Conservation (phyloP, 345 rosid genomes). For the Cardamine occulta region DNA sequence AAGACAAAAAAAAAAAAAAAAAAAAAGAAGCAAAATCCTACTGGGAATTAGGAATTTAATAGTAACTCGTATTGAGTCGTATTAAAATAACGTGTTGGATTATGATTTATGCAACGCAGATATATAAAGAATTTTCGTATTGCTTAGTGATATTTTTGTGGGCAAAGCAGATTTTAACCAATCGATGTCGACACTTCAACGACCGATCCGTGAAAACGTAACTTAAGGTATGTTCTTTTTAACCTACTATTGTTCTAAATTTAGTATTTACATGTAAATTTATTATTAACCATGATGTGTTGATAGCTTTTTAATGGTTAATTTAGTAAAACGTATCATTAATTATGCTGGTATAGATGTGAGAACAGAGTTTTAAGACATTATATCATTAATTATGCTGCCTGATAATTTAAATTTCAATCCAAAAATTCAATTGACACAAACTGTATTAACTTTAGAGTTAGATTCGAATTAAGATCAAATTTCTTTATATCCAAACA, state of each 20-base stretch:
- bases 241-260: background rate
- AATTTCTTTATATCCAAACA: background rate
- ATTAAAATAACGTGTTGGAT: background rate
- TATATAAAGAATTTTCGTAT: constrained; percentile 3
- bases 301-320: background rate
- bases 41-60: constrained; percentile 10
- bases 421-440: background rate
- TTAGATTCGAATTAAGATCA: background rate
- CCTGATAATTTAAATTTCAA: background rate
- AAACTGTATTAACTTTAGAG: background rate
- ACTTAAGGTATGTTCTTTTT: background rate
- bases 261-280: background rate
- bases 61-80: background rate
- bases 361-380: background rate
- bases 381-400: no score
- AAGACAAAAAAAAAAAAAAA: background rate
- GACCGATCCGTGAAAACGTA: constrained; percentile 7
- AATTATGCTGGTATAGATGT: background rate
- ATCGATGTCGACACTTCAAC: constrained; percentile 17
- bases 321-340: background rate
- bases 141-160: constrained; percentile 4
- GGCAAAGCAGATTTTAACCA: constrained; percentile 12
- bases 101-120: background rate
- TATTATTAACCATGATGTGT: background rate
- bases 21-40: background rate